Evolutionary conservation across 1,139 yeast genomes (phyloP).

Genomic region (Geotrichum aggregatum): DNA sequence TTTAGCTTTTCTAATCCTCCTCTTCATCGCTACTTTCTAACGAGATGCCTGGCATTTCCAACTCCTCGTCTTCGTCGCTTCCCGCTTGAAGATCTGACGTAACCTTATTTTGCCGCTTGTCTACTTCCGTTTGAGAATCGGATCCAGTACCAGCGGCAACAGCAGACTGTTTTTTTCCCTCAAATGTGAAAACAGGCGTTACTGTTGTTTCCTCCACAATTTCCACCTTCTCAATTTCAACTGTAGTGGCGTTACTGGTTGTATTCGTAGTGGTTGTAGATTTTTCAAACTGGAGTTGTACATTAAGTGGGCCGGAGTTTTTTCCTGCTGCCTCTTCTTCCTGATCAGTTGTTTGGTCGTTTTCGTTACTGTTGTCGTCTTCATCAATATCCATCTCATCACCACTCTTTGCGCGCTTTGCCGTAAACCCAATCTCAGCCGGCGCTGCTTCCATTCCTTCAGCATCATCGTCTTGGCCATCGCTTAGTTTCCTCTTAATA

Average conservation of each 20-base stretch:
- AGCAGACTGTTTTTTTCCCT: neutral
- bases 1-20: neutral
- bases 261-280: neutral
- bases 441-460: conserved; percentile 28
- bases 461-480: conserved; percentile 33
- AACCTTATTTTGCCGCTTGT: no score
- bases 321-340: no score
- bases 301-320: conserved; percentile 25
- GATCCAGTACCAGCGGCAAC: no score
- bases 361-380: no score
- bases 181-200: neutral
- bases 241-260: neutral
- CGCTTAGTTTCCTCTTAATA: conserved; percentile 14
- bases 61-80: conserved; percentile 10
- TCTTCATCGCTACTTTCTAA: conserved; percentile 20
- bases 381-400: conserved; percentile 24
- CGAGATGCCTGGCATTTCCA: conserved; percentile 16
- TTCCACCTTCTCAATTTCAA: no score
- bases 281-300: conserved; percentile 22
- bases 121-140: no score
- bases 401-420: conserved; percentile 18
- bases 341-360: no score
- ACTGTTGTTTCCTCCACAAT: no score
- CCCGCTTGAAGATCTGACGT: neutral
- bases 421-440: conserved; percentile 18